Conservation (phyloP, 2,329 filamentous ascomycete genomes). For the Trichoderma afroharzianum region DNA sequence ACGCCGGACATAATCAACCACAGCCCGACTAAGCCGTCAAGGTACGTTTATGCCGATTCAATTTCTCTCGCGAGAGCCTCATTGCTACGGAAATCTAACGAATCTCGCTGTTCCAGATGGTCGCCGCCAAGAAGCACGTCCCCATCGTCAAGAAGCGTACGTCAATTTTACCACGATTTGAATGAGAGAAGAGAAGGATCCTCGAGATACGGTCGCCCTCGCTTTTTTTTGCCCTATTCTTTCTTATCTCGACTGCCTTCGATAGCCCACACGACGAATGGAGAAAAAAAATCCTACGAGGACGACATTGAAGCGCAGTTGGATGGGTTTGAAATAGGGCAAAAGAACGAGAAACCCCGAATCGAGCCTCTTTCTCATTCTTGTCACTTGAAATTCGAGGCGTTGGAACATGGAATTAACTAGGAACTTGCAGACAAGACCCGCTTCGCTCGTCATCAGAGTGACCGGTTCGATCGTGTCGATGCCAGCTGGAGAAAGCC, state of each 20-base stretch:
- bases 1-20: slow-evolving; percentile 35
- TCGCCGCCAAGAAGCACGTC: slow-evolving; percentile 98
- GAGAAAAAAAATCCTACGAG: not conserved
- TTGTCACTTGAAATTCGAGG: not conserved
- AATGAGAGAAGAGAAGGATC: not conserved
- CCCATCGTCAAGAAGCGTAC: slow-evolving; percentile 99
- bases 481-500: slow-evolving; percentile 95
- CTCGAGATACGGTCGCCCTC: not conserved
- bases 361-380: not conserved
- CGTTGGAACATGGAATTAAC: slow-evolving; percentile 35
- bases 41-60: slow-evolving; percentile 28
- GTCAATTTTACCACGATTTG: slow-evolving; percentile 40
- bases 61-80: not conserved
- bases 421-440: slow-evolving; percentile 66
- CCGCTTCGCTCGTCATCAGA: slow-evolving; percentile 96
- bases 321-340: not conserved
- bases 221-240: not conserved
- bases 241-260: slow-evolving; percentile 1
- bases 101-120: slow-evolving; percentile 64
- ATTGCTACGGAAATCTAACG: slow-evolving; percentile 23
- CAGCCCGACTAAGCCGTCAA: slow-evolving; percentile 39
- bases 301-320: slow-evolving; percentile 9
- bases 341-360: not conserved
- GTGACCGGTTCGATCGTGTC: slow-evolving; percentile 92
- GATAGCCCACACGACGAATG: not conserved